Evolutionary conservation across 2,329 filamentous ascomycete species (phyloP), one percentile per base, ranked within the genome.

Genomic region (Chaetomiaceae sp.): DNA sequence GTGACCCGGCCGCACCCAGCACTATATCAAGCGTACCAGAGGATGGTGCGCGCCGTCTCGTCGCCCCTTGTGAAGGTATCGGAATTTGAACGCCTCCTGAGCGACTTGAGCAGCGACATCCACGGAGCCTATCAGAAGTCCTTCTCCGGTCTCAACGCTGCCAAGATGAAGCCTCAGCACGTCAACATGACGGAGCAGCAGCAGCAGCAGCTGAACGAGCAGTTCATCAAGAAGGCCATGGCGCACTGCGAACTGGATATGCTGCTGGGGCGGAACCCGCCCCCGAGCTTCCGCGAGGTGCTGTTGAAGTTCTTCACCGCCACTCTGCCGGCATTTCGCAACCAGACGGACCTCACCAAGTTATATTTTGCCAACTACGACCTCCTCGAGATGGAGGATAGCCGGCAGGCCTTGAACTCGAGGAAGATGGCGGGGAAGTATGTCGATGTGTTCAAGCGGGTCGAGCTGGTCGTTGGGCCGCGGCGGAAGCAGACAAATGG

Each of bases 341-440:
- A 73, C 5, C 75, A 79, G 50, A 76, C 84, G 10, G 82, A 94
- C 59, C 77, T 82, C 25, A 79, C 84, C 9, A 78, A 78, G 55
- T 75, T 95, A 44, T 88, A 87, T 70, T 87, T 90, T 68, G 80
- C 81, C 44, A 82, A 94, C 65, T 89, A 84, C 51, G 76, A 75
- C 44, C 79, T 88, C 65, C 74, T 94, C 10, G 86, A 86, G 5
- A 73, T 89, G 13, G 76, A 79, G 9, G 78, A 84, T 48, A 81
- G 84, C 54, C 69, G 69, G 13, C 71, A 72, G 16, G 79, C 77
- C 4, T 64, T 80, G 11, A 67, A 65, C 3, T 62, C 64, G 18
- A 69, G 70, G 53, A 69, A 66, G 53, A 65, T 66, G 2, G 69
- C 62, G 33, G 69, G 70, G 1, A 59, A 64, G 6, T 73, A 76